Evolutionary conservation across 306 rosid species (phyloP), one percentile per base, ranked within the genome.

Genomic region (Medicago truncatula): DNA sequence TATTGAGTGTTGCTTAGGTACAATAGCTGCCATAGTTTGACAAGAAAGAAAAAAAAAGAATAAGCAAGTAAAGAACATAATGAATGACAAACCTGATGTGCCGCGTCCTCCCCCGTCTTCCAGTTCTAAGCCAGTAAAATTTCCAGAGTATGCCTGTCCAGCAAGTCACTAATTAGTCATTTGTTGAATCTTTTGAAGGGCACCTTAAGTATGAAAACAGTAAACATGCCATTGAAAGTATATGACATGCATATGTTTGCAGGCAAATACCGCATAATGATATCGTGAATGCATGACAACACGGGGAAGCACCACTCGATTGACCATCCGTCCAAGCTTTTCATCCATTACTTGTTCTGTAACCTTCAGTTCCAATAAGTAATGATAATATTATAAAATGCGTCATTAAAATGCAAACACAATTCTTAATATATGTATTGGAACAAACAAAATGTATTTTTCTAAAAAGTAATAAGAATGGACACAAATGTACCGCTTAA

Each of bases 31-130:
- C 54, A 69, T 13, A 3, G 41, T 52, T 43, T 70, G 13, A 34
- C 41, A 34, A 67, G 71, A 1, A 3, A 28, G 3, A 28, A 28
- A 28, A 28, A 25, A 25, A 25, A 25, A 28, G 4, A 28, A 28
- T 28, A 28, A 28, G 31, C 31, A 28, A 28, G 31, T 28, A 28
- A 28, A 28, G 28, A 56, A 23, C 2, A 36, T 79, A 43, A 70
- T 18, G 69, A 72, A 46, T 73, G 59, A 69, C 77, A 61, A 69
- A 85, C 98, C 97, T 89, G 99, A 96, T 78, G 99, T 96, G 65
- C 99, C 98, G 0, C 99, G 97, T 46, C 99, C 99, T 76, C 99
- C 99, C 71, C 99, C 98, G 76, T 96, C 99, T 89, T 96, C 99
- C 74, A 96, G 90, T 86, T 96, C 99, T 81, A 96, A 88, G 75